Base-by-base conservation (phyloP, 129 eudicot genomes). In the Arctium lappa region DNA sequence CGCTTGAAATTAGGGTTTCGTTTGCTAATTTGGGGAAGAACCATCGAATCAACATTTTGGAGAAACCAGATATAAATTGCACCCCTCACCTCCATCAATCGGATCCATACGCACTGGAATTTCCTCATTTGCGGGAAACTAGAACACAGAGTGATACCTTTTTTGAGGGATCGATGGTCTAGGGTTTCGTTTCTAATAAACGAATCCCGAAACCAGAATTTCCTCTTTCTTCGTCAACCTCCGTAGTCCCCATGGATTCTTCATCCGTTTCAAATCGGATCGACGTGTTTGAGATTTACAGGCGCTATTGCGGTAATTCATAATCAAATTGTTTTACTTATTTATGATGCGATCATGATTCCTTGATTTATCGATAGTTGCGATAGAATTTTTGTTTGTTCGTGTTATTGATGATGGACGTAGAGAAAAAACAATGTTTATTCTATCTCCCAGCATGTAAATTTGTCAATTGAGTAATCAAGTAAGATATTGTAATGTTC, bases 181-280 rank as follows among this genome's bases (percentile, higher is more conserved):
- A 84, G 87, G 87, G 87, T 84, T 84, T 84, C 84, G 87, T 84
- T 84, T 79, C 13, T 30, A 4, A 79, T 30, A 4, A 79, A 79
- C 87, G 87, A 79, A 73, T 73, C 87, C 87, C 84, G 71, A 84
- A 72, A 73, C 87, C 83, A 83, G 8, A 78, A 77, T 77, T 63
- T 56, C 79, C 69, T n/a, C 78, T 39, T 82, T 68, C 53, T 50
- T 72, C 83, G 5, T 68, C 65, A 78, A 78, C 73, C 81, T 79
- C 82, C 74, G 3, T 65, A 38, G 70, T 36, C 33, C n/a, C 56
- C 0, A 84, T 78, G 83, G 75, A 78, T 72, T 29, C 65, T 16
- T 79, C 82, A 79, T 39, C 62, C 22, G n/a, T 29, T 60, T 32
- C 80, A 40, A 69, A 62, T 79, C 87, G 32, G 8, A 74, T 84